Conservation (phyloP, 768 basidiomycete genomes). For the Hortiboletus flavorubellus region DNA sequence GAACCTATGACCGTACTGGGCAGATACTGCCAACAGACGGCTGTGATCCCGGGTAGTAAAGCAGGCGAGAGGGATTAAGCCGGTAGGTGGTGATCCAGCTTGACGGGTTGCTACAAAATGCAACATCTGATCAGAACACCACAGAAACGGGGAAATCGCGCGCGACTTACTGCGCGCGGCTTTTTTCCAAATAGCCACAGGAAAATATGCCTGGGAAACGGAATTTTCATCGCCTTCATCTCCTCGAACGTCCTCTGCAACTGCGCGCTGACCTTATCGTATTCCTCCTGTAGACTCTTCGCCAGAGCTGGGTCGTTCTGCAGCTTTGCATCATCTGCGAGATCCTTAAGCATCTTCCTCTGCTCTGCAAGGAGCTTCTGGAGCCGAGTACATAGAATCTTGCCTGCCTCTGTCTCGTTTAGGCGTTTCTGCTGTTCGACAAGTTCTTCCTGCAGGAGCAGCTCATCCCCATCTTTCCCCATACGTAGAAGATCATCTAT, state of each 20-base stretch:
- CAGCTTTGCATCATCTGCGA: constrained; percentile 18
- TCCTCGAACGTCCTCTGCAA: constrained; percentile 21
- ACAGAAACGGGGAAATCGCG: fast-evolving
- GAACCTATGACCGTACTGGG: no score
- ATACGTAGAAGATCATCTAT: not conserved
- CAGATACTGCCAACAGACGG: no score
- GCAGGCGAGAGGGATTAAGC: no score
- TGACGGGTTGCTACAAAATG: constrained; percentile 1
- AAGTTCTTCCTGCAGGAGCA: constrained; percentile 22
- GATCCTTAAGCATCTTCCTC: constrained; percentile 10
- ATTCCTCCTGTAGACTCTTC: constrained; percentile 10
- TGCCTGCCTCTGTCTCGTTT: constrained; percentile 24
- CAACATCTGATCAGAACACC: not conserved
- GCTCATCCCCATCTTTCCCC: not conserved
- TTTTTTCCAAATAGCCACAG: constrained; percentile 5
- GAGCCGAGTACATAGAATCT: constrained; percentile 12
- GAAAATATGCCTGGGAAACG: constrained; percentile 5
- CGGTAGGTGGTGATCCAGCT: no score
- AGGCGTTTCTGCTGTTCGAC: constrained; percentile 10
- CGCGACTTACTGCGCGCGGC: constrained; percentile 12
- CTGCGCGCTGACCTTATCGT: constrained; percentile 1
- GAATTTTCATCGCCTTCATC: constrained; percentile 19
- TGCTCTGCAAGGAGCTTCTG: constrained; percentile 20
- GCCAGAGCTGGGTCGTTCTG: constrained; percentile 13
- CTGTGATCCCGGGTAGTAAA: no score